phyloP scores from a whole-genome alignment of 192 early-diverging fungal species.

The Lobosporangium transversale region DNA sequence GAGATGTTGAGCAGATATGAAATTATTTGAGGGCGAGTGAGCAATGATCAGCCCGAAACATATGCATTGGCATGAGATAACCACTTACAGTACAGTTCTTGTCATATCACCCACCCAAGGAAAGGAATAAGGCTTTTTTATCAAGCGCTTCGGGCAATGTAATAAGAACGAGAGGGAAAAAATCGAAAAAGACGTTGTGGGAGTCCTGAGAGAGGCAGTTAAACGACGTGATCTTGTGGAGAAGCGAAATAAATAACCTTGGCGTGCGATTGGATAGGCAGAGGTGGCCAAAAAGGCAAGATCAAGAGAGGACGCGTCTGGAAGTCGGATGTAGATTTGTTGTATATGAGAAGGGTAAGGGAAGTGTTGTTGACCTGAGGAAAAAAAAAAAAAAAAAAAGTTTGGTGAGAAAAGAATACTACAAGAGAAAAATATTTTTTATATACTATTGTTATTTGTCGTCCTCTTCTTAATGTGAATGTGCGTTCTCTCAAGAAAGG shows the following conservation, averaged over 20 bases:
- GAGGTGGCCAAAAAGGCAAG: neutral
- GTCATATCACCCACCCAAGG: too few relatives aligned
- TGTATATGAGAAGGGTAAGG: neutral
- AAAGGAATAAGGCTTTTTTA: too few relatives aligned
- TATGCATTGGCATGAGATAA: neutral
- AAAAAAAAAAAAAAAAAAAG: neutral
- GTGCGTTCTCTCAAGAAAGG: too few relatives aligned
- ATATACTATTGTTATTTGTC: too few relatives aligned
- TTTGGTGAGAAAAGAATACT: neutral
- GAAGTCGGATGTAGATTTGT: neutral
- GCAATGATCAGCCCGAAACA: too few relatives aligned
- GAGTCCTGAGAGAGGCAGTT: neutral
- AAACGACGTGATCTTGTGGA: neutral
- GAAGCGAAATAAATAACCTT: neutral
- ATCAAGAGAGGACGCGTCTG: neutral
- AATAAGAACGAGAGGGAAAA: neutral
- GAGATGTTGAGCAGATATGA: neutral
- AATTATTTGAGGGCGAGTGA: neutral
- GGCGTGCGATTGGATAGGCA: neutral
- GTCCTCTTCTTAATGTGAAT: too few relatives aligned
- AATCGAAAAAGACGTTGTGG: neutral
- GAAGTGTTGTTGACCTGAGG: neutral
- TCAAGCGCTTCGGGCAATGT: neutral
- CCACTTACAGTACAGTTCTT: neutral
- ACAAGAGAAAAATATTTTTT: neutral